A percentile compares a stretch with the other conserved stretches of the same genome.
These are phyloP conservation scores for Aspergillus niger DNA, from an alignment of 2,329 filamentous ascomycete genomes.

Conservation along the genomic window DNA sequence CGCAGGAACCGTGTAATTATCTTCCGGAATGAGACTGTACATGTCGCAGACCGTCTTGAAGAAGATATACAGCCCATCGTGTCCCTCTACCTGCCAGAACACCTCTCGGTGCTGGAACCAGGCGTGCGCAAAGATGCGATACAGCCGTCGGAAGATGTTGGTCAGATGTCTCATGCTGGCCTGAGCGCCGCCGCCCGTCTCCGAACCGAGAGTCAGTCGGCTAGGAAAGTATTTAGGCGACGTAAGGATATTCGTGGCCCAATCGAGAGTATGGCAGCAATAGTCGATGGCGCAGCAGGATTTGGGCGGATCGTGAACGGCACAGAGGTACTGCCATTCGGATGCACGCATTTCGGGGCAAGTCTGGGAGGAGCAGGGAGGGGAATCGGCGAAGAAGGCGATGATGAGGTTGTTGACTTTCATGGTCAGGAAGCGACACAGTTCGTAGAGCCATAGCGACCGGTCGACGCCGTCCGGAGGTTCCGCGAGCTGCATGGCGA, in stretches of 20 bases:
- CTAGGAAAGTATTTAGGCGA: slow-evolving; percentile 95
- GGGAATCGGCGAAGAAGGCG: slow-evolving; percentile 86
- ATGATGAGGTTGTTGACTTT: slow-evolving; percentile 92
- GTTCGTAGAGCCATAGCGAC: slow-evolving; percentile 94
- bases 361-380: slow-evolving; percentile 82
- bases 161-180: slow-evolving; percentile 69
- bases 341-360: slow-evolving; percentile 98
- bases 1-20: slow-evolving; percentile 92
- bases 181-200: slow-evolving; percentile 44
- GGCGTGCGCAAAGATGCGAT: slow-evolving; percentile 96
- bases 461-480: slow-evolving; percentile 81
- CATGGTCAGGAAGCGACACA: slow-evolving; percentile 91
- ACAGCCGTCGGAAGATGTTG: slow-evolving; percentile 91
- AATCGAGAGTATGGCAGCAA: slow-evolving; percentile 97
- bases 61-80: slow-evolving; percentile 90
- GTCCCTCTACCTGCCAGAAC: slow-evolving; percentile 89
- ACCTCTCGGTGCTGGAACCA: slow-evolving; percentile 97
- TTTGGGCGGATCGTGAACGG: slow-evolving; percentile 94
- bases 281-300: slow-evolving; percentile 98
- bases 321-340: slow-evolving; percentile 98
- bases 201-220: slow-evolving; percentile 64
- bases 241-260: slow-evolving; percentile 92
- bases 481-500: slow-evolving; percentile 73
- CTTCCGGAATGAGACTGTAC: slow-evolving; percentile 83
- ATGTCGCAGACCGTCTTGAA: slow-evolving; percentile 97